Evolutionary conservation across 2,329 filamentous ascomycete species (phyloP), one percentile per base, ranked within the genome.

Genomic region (Diplocarpon mali): DNA sequence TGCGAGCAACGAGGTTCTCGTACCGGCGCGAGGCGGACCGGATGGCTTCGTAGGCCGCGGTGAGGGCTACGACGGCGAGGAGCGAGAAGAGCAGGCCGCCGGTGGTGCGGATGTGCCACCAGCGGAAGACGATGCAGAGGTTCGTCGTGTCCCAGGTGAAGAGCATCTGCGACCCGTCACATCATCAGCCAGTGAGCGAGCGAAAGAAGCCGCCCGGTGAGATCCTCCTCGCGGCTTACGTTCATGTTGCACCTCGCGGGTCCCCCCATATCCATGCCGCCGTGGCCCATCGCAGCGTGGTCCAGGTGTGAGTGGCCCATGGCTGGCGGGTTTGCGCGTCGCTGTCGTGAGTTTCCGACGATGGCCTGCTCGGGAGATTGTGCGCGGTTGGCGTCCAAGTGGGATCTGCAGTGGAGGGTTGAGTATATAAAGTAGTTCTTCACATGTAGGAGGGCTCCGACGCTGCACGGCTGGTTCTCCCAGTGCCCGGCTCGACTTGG

Each of bases 101-200:
- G 2, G 80, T 80, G 49, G 81, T 80, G 50, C 75, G 80, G 64
- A 98, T 69, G 67, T 85, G 89, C 92, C 92, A 98, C 66, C 81
- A 78, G 57, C 74, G 75, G 72, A 96, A 98, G 65, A 98, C 78
- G 65, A 98, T 93, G 74, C 92, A 98, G 53, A 98, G 85, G 67
- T 96, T 84, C 45, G 73, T 77, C 2, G 89, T 90, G 64, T 88
- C 79, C 90, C 90, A 98, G 50, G 88, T 96, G 71, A 98, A 98
- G 55, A 96, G 79, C 90, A 95, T 96, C 88, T 95, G 56, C 5
- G 14, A 32, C 9, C 11, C 30, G 11, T 12, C 30, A 14, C 30
- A 14, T 32, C 30, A 32, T n/a, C n/a, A n/a, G n/a, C n/a, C n/a
- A n/a, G n/a, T n/a, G n/a, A n/a, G n/a, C n/a, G 20, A 24, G 37